Percentiles rank a stretch among this genome's conserved stretches.
These are phyloP conservation scores for Trypanosoma melophagium DNA, from an alignment of 208 protist species.

Conservation along the genomic window DNA sequence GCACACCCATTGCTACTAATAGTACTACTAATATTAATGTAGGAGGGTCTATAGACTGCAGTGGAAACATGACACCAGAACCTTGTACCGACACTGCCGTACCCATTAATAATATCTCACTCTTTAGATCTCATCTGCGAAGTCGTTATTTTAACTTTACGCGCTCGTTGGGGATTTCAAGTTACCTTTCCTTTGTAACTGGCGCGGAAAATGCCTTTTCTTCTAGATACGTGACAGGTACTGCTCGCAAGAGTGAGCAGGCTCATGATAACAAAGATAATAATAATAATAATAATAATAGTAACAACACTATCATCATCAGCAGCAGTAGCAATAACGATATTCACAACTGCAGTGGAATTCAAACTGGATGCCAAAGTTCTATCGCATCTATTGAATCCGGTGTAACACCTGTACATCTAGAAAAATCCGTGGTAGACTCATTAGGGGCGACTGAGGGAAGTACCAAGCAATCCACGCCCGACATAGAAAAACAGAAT, in stretches of 20 bases:
- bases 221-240: neutral
- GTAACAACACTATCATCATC: neutral
- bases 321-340: neutral
- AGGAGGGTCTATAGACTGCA: neutral
- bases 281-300: neutral
- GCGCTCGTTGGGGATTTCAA: constrained; percentile 8
- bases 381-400: constrained; percentile 20
- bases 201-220: neutral
- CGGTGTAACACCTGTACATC: constrained; percentile 1
- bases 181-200: constrained; percentile 10
- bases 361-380: constrained; percentile 5
- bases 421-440: neutral
- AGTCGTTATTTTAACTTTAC: constrained; percentile 24
- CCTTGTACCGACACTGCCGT: constrained; percentile 15
- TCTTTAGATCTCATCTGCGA: constrained; percentile 16
- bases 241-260: neutral
- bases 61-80: neutral
- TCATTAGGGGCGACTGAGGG: neutral
- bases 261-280: too few relatives aligned
- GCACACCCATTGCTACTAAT: neutral
- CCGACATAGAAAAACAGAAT: neutral
- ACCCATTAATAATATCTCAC: constrained; percentile 21
- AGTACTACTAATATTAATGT: neutral
- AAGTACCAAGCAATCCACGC: too few relatives aligned
- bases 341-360: neutral